These are phyloP conservation scores for Petunia axillaris DNA, from an alignment of 257 asterid species.

Conservation along the genomic window DNA sequence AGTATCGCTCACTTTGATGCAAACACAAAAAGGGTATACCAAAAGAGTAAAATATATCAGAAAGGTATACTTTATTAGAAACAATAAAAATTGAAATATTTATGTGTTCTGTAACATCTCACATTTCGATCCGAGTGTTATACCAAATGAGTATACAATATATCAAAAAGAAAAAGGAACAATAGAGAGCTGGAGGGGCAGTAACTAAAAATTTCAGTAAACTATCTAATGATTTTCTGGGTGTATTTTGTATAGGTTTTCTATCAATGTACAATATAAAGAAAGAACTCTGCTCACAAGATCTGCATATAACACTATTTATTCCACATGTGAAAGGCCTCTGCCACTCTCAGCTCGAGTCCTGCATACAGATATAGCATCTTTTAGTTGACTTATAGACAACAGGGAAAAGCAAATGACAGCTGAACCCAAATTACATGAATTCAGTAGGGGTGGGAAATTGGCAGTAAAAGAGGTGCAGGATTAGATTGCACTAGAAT, in stretches of 20 bases:
- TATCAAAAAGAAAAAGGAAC: not conserved
- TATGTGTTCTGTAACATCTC: too few relatives aligned
- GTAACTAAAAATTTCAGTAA: not conserved
- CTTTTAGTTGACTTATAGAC: not conserved
- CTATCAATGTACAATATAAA: not conserved
- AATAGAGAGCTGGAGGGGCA: not conserved
- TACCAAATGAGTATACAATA: too few relatives aligned
- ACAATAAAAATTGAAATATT: too few relatives aligned
- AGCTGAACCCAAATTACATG: not conserved
- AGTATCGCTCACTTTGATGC: too few relatives aligned
- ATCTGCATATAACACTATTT: slow-evolving; percentile 13
- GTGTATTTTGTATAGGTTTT: not conserved
- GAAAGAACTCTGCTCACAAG: not conserved
- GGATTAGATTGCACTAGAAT: slow-evolving; percentile 1
- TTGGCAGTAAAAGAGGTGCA: not conserved
- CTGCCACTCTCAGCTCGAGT: slow-evolving; percentile 79
- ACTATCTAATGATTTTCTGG: not conserved
- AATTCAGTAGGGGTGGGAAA: not conserved
- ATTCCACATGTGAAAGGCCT: slow-evolving; percentile 74
- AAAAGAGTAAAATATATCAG: too few relatives aligned
- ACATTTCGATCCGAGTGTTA: too few relatives aligned
- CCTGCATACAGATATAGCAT: slow-evolving; percentile 49
- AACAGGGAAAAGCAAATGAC: not conserved
- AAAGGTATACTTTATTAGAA: too few relatives aligned
- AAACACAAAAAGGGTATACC: too few relatives aligned